These are phyloP conservation scores for Ploettnerulaceae sp. DNA, from an alignment of 2,329 filamentous ascomycete genomes.

Conservation along the genomic window DNA sequence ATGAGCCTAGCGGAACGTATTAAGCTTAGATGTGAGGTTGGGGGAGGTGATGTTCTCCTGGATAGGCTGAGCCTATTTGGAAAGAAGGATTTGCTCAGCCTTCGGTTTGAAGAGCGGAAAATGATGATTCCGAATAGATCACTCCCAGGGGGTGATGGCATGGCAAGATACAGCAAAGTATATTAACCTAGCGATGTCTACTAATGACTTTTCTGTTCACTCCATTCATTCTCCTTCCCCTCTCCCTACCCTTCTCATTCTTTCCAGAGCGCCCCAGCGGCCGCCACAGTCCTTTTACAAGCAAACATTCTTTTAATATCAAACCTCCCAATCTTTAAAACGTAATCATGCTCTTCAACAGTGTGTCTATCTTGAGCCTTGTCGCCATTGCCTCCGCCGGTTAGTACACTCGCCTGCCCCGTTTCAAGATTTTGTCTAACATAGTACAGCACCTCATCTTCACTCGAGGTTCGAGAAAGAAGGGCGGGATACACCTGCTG, in stretches of 20 bases:
- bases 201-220: conserved; percentile 17
- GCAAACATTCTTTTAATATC: conserved; percentile 24
- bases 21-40: conserved; percentile 18
- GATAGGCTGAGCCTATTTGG: conserved; percentile 19
- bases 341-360: conserved; percentile 28
- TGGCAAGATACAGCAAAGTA: conserved; percentile 16
- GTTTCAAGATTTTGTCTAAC: conserved; percentile 13
- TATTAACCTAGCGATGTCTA: conserved; percentile 19
- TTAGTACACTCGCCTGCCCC: conserved; percentile 14
- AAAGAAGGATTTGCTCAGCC: conserved; percentile 15
- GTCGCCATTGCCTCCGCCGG: conserved; percentile 24
- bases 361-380: conserved; percentile 24
- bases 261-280: conserved; percentile 32
- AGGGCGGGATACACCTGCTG: conserved; percentile 17
- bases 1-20: conserved; percentile 17
- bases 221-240: conserved; percentile 20
- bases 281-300: conserved; percentile 25
- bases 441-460: conserved; percentile 21
- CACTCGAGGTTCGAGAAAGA: conserved; percentile 23
- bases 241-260: conserved; percentile 24
- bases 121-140: conserved; percentile 24
- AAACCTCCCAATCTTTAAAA: conserved; percentile 10
- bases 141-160: conserved; percentile 2
- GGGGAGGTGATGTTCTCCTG: conserved; percentile 5
- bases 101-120: conserved; percentile 22